Percentiles rank a stretch among this genome's conserved stretches.
Conservation (phyloP, 2,329 filamentous ascomycete genomes). For the Fusarium pilosicola region DNA sequence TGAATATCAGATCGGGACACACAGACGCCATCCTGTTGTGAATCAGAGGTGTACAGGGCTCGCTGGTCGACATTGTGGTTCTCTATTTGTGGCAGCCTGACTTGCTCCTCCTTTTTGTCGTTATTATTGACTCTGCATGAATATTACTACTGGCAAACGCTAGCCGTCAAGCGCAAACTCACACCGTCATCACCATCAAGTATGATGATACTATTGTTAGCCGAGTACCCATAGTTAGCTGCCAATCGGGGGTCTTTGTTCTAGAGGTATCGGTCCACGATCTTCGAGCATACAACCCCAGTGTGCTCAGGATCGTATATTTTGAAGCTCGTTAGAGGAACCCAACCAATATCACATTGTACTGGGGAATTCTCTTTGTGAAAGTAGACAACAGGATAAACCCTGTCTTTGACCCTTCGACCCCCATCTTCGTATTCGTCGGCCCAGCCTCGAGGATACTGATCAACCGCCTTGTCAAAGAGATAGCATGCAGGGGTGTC, state of each 20-base stretch:
- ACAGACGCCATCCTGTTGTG: fast-evolving
- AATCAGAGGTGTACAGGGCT: fast-evolving
- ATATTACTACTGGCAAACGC: background rate
- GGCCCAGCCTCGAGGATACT: background rate
- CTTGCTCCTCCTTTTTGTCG: background rate
- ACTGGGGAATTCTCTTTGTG: too few species aligned
- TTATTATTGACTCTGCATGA: background rate
- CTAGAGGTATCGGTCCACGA: too few species aligned
- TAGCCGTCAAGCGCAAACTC: background rate
- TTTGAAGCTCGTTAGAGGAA: too few species aligned
- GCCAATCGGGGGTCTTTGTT: too few species aligned
- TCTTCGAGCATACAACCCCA: too few species aligned
- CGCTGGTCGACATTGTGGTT: background rate
- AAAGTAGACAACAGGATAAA: background rate
- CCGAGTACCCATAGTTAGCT: too few species aligned
- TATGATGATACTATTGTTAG: too few species aligned
- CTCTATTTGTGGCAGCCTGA: background rate
- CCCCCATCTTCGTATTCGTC: background rate
- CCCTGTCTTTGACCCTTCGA: fast-evolving
- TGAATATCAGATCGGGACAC: fast-evolving
- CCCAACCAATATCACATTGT: too few species aligned
- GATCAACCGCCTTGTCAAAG: background rate
- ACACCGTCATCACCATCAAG: background rate
- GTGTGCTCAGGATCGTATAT: too few species aligned
- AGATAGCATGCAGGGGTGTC: background rate